A percentile compares a stretch with the other conserved stretches of the same genome.
These are phyloP conservation scores for Solioccasus polychromus DNA, from an alignment of 768 basidiomycete species.

Conservation along the genomic window DNA sequence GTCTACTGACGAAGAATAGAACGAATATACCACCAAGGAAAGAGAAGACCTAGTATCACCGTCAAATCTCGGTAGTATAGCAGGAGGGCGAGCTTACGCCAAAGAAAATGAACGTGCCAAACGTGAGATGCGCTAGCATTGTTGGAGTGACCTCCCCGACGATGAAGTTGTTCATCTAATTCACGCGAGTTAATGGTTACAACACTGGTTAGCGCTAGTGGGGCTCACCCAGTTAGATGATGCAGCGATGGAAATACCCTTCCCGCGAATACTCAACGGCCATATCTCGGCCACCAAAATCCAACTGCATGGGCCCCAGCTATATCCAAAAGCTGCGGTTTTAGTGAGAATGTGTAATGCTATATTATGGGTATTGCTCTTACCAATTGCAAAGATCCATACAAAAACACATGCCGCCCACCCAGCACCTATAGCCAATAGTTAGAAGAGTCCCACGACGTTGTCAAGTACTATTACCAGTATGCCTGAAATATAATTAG, in stretches of 20 bases:
- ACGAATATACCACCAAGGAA: slow-evolving; percentile 67
- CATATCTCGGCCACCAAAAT: slow-evolving; percentile 75
- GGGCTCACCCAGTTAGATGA: slow-evolving; percentile 70
- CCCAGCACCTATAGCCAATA: slow-evolving; percentile 48
- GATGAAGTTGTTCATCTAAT: slow-evolving; percentile 76
- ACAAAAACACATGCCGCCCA: slow-evolving; percentile 71
- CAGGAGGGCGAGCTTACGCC: slow-evolving; percentile 41
- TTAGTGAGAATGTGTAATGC: not conserved
- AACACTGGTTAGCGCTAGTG: no score
- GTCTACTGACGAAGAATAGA: slow-evolving; percentile 51
- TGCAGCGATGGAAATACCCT: slow-evolving; percentile 71
- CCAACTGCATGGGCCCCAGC: slow-evolving; percentile 80
- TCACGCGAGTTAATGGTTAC: slow-evolving; percentile 3
- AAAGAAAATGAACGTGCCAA: slow-evolving; percentile 77
- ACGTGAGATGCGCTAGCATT: slow-evolving; percentile 63
- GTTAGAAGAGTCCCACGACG: not conserved
- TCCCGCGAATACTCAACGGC: slow-evolving; percentile 70
- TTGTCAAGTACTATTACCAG: not conserved
- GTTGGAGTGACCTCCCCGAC: slow-evolving; percentile 56
- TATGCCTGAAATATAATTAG: not conserved
- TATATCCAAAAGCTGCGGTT: slow-evolving; percentile 59
- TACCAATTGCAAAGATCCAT: slow-evolving; percentile 72
- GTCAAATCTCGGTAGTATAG: not conserved
- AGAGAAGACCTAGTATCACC: slow-evolving; percentile 51
- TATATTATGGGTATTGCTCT: slow-evolving; percentile 7